Evolutionary conservation across 352 stramenopile species (phyloP), one percentile per base, ranked within the genome.

Genomic region (Phytophthora hybrid): DNA sequence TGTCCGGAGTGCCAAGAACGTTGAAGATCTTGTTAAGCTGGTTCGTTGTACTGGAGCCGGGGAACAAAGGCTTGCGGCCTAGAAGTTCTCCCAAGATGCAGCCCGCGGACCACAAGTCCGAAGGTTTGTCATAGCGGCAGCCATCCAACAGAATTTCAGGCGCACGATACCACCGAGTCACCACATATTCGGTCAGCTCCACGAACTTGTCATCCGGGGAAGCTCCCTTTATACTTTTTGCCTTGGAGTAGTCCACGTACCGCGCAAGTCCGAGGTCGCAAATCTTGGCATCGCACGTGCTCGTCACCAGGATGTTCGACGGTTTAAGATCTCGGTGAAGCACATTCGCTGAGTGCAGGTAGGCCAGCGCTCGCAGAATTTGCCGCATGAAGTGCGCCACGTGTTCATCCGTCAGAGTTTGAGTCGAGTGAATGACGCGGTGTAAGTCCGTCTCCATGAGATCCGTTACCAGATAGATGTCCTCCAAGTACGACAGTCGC

Each of bases 21-120:
- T 93, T 95, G 66, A 97, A 98, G 55, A 99, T 98, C 71, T 99
- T 99, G 78, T 96, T 93, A 0, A 99, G 88, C 80, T 99, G 94
- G 76, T 99, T 98, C 23, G 96, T 95, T 61, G 99, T 98, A 66
- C 84, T 97, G 19, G 81, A 94, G 23, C 98, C 98, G 0, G 98
- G 98, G 75, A 99, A 99, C 1, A 99, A 78, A 7, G 98, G 97
- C 47, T 92, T 88, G 3, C 98, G 83, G 5, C 88, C 97, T 31
- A 98, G 93, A 18, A 99, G 71, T 73, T 99, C 98, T 1, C 94
- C 95, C 53, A 99, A 89, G 72, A 99, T 99, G 72, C 97, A 99
- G 16, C 98, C 98, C 18, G 89, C 90, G 5, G 96, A 92, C 89
- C 89, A 96, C 51, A 96, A 64, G 57, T 96, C 89, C 7, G 89